phyloP scores from a whole-genome alignment of 805 yeast species.

The Alloascoidea africana region DNA sequence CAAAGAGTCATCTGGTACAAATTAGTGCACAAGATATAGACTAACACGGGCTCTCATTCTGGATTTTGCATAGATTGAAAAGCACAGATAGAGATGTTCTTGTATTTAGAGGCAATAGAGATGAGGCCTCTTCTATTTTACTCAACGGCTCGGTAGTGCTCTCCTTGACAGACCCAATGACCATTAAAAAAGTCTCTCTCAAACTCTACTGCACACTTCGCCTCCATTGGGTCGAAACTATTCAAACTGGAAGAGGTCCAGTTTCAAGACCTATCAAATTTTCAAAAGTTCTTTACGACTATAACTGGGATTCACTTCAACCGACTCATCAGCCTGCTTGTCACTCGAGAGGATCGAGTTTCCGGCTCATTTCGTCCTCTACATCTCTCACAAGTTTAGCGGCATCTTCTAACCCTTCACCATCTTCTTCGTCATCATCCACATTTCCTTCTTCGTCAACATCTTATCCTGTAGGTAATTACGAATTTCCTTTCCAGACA shows the following conservation, averaged over 20 bases:
- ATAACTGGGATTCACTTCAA: conserved; percentile 61
- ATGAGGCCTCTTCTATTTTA: conserved; percentile 63
- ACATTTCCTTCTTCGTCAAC: conserved; percentile 7
- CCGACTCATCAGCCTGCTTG: conserved; percentile 3
- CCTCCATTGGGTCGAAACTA: conserved; percentile 45
- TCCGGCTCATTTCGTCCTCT: background rate
- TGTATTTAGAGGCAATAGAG: conserved; percentile 62
- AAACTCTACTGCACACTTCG: conserved; percentile 53
- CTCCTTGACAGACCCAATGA: conserved; percentile 59
- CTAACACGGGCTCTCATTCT: conserved; percentile 10
- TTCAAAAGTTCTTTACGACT: conserved; percentile 56
- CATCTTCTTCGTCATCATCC: background rate
- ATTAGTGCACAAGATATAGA: too few species aligned
- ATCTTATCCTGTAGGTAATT: conserved; percentile 57
- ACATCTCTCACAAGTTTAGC: background rate
- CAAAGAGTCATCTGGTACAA: too few species aligned
- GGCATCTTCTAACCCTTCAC: background rate
- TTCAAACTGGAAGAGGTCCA: conserved; percentile 24
- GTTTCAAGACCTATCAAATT: conserved; percentile 17
- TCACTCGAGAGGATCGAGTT: background rate
- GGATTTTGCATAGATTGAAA: conserved; percentile 34
- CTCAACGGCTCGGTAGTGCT: conserved; percentile 68
- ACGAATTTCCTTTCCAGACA: conserved; percentile 80
- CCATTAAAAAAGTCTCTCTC: conserved; percentile 47
- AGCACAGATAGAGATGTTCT: conserved; percentile 67